Percentiles rank a stretch among this genome's conserved stretches.
phyloP scores from a whole-genome alignment of 345 rosid genomes.

The Eucalyptus brandiana region DNA sequence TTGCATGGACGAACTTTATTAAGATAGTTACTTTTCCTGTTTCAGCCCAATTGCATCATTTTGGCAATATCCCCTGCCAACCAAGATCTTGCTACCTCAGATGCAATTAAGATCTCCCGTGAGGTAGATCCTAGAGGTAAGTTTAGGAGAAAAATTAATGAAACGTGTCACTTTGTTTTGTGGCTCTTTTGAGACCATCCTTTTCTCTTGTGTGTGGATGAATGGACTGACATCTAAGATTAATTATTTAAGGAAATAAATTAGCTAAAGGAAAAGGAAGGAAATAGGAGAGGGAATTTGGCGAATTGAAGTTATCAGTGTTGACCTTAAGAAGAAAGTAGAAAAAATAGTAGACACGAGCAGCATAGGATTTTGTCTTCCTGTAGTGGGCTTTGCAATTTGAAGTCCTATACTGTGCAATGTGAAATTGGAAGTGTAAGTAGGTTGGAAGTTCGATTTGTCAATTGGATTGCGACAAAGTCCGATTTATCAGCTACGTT shows the following conservation, averaged over 20 bases:
- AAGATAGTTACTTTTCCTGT: neutral
- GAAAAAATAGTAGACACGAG: neutral
- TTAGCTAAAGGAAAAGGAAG: neutral
- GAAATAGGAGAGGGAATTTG: neutral
- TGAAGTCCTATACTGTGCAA: neutral
- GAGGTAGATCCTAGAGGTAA: slow-evolving; percentile 96
- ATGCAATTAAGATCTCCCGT: slow-evolving; percentile 94
- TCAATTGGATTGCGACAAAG: neutral
- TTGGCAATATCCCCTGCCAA: slow-evolving; percentile 98
- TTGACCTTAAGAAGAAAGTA: neutral
- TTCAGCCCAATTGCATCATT: slow-evolving; percentile 91
- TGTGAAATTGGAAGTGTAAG: neutral
- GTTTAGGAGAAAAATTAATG: neutral
- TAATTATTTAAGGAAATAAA: neutral
- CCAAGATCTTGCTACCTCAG: slow-evolving; percentile 98
- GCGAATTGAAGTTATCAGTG: neutral
- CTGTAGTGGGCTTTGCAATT: neutral
- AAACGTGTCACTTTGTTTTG: neutral
- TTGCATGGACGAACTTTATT: neutral
- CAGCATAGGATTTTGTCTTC: neutral
- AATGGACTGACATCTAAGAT: neutral
- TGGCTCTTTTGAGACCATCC: neutral
- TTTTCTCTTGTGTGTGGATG: neutral
- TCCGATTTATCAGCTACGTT: neutral
- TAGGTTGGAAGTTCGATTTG: neutral